phyloP scores from a whole-genome alignment of 371 early-diverging fungal genomes.

The Mortierella sp. region DNA sequence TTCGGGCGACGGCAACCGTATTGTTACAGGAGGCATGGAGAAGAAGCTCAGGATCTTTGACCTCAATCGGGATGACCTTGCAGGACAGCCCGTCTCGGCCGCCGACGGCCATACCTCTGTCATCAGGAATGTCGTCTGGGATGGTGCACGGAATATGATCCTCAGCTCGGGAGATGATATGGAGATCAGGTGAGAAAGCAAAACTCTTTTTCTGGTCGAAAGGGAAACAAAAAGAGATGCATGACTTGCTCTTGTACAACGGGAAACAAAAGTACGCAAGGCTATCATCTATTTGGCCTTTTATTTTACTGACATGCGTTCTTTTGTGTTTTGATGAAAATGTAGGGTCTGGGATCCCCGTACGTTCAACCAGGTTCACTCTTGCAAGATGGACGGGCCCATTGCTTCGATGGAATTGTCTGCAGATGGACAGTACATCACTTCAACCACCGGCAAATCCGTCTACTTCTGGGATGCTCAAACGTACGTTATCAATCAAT shows the following conservation, averaged over 20 bases:
- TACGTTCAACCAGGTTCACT: slow-evolving; percentile 70
- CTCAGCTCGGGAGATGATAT: slow-evolving; percentile 77
- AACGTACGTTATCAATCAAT: slow-evolving; percentile 60
- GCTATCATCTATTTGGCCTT: not conserved
- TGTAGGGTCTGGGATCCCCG: slow-evolving; percentile 83
- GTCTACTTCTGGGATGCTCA: slow-evolving; percentile 83
- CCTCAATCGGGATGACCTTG: slow-evolving; percentile 71
- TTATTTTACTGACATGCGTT: not conserved
- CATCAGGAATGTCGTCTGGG: slow-evolving; percentile 82
- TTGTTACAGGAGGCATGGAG: slow-evolving; percentile 88
- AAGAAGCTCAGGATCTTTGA: slow-evolving; percentile 87
- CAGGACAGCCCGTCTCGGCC: slow-evolving; percentile 61
- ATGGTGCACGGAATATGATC: slow-evolving; percentile 69
- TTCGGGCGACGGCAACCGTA: slow-evolving; percentile 73
- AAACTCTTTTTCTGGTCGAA: slow-evolving; percentile 19
- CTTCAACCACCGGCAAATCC: slow-evolving; percentile 82
- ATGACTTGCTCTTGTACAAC: not conserved
- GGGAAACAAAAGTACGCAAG: not conserved
- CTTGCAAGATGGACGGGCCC: slow-evolving; percentile 70
- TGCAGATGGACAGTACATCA: slow-evolving; percentile 76
- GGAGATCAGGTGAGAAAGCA: slow-evolving; percentile 61
- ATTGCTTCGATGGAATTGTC: slow-evolving; percentile 82
- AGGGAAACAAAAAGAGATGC: not conserved
- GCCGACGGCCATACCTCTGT: slow-evolving; percentile 74
- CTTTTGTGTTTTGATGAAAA: not conserved